Evolutionary conservation across 305 asterid species (phyloP), one percentile per base, ranked within the genome.

Genomic region (Nicotiana rustica): DNA sequence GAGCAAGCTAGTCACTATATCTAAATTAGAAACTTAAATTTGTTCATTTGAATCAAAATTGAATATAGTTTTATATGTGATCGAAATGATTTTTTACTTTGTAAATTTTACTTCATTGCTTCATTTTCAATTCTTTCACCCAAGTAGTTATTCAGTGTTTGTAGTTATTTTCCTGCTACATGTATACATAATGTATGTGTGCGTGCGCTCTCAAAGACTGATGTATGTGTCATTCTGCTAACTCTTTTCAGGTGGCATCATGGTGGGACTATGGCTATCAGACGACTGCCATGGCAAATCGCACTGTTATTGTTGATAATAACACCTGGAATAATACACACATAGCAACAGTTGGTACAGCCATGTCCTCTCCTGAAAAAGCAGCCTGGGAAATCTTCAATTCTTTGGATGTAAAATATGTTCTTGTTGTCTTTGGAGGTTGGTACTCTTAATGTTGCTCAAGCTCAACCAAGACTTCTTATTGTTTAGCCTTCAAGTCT

Each of bases 211-310:
- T 3, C 19, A 3, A 69, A 59, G 75, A 33, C 81, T 85, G 21
- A 25, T 25, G 31, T 33, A 64, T 77, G 62, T 49, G 25, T 38
- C 15, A 52, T 80, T 85, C 81, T 79, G 85, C 81, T 65, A 82
- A 82, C 85, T 82, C 52, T 18, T 80, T 88, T 80, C 89, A 96
- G 98, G 98, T 96, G 89, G 99, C 99, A 41, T 95, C 99, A 78
- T 96, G 99, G 99, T 96, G 99, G 99, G 99, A 96, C 80, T 96
- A 96, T 86, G 99, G 99, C 83, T 96, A 96, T 88, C 99, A 96
- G 90, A 96, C 99, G 81, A 96, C 99, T 88, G 99, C 99, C 33
- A 96, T 96, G 99, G 99, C 99, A 65, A 96, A 96, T 89, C 98
- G 99, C 76, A 96, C 99, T 6, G 99, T 96, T 83, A 93, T 95